A percentile compares a stretch with the other conserved stretches of the same genome.
Evolutionary conservation across 805 yeast genomes (phyloP).

Genomic region (Komagataella phaffii): DNA sequence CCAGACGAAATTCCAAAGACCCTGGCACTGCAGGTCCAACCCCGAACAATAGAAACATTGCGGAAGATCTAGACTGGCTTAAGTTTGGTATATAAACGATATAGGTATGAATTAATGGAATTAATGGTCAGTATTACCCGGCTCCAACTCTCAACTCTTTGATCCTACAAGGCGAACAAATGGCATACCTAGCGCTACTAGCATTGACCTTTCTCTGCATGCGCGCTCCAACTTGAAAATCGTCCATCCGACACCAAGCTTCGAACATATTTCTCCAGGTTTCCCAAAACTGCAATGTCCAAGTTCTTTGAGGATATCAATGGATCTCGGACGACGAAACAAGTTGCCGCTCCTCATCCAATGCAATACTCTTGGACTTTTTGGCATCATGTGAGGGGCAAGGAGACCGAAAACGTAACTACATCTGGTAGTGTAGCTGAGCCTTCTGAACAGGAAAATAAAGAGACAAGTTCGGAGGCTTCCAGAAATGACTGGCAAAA

Average conservation of each 20-base stretch:
- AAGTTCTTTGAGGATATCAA: conserved; percentile 1
- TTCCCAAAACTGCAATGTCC: neutral
- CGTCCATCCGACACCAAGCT: neutral
- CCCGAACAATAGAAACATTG: neutral
- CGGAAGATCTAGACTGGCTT: neutral
- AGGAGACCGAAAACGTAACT: conserved; percentile 8
- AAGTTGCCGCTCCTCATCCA: conserved; percentile 17
- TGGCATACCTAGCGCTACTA: too few relatives aligned
- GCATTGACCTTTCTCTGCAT: neutral
- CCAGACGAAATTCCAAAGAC: neutral
- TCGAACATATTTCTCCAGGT: neutral
- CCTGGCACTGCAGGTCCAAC: neutral
- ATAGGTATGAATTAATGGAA: neutral
- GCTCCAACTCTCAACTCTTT: neutral
- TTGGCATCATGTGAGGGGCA: conserved; percentile 30
- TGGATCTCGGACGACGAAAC: conserved; percentile 2
- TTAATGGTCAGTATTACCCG: neutral
- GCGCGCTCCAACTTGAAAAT: neutral
- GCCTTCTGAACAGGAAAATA: conserved; percentile 3
- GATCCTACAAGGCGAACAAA: too few relatives aligned
- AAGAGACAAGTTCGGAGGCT: neutral
- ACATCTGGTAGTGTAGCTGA: conserved; percentile 6
- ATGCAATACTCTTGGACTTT: conserved; percentile 35
- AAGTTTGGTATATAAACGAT: neutral
- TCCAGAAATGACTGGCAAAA: conserved; percentile 1